Evolutionary conservation across 2,329 filamentous ascomycete genomes (phyloP).

Genomic region (Beauveria caledonica): DNA sequence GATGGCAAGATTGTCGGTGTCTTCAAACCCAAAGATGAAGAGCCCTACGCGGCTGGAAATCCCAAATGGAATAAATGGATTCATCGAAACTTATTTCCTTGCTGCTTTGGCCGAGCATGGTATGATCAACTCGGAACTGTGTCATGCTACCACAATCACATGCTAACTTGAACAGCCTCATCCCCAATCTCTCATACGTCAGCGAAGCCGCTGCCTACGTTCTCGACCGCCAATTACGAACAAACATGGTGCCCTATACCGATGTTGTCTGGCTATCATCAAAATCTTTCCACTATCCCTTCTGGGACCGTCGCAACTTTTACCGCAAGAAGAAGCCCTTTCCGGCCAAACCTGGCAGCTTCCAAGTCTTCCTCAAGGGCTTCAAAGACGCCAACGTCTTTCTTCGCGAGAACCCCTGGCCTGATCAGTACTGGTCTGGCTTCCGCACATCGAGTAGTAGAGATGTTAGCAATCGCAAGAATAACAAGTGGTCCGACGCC

Average conservation of each 20-base stretch:
- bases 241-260: slow-evolving; percentile 90
- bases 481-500: slow-evolving; percentile 67
- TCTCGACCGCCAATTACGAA: slow-evolving; percentile 80
- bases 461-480: slow-evolving; percentile 58
- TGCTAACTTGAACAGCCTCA: slow-evolving; percentile 47
- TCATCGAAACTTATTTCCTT: slow-evolving; percentile 93
- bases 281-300: slow-evolving; percentile 96
- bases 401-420: slow-evolving; percentile 91
- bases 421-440: slow-evolving; percentile 70
- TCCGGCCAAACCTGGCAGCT: slow-evolving; percentile 87
- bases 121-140: slow-evolving; percentile 27
- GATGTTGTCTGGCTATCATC: slow-evolving; percentile 91
- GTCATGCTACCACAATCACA: slow-evolving; percentile 7
- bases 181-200: slow-evolving; percentile 95
- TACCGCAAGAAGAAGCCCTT: slow-evolving; percentile 81
- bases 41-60: slow-evolving; percentile 92
- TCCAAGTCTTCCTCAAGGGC: slow-evolving; percentile 94
- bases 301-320: slow-evolving; percentile 86
- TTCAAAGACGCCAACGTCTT: slow-evolving; percentile 97
- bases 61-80: slow-evolving; percentile 99
- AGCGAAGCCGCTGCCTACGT: slow-evolving; percentile 97
- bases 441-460: slow-evolving; percentile 50
- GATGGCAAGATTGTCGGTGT: slow-evolving; percentile 94
- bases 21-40: slow-evolving; percentile 98
- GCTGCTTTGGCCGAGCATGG: slow-evolving; percentile 92